These are phyloP conservation scores for Podaxis rugospora DNA, from an alignment of 768 basidiomycete species.

Conservation along the genomic window DNA sequence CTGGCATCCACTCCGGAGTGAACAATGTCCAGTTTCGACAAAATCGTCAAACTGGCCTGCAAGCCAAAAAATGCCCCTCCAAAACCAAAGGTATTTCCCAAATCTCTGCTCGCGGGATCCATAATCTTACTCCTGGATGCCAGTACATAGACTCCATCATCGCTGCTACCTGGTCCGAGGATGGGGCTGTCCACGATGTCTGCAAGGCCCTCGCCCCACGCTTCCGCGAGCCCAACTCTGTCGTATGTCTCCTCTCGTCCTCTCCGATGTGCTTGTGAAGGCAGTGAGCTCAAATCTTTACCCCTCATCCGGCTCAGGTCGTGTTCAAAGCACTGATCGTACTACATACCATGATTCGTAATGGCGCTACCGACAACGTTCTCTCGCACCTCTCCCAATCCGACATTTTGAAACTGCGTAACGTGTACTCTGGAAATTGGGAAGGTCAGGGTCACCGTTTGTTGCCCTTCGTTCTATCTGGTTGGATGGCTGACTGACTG, in stretches of 20 bases:
- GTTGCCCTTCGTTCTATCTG: background rate
- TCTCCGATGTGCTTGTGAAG: background rate
- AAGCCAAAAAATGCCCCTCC: constrained; percentile 96
- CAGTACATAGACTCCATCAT: constrained; percentile 97
- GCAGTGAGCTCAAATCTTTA: background rate
- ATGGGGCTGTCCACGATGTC: constrained; percentile 90
- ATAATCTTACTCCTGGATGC: constrained; percentile 2
- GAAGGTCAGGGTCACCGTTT: constrained; percentile 53
- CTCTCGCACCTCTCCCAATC: constrained; percentile 76
- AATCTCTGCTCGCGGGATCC: background rate
- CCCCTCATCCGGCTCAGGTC: constrained; percentile 46
- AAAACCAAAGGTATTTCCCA: constrained; percentile 75
- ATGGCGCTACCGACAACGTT: constrained; percentile 93
- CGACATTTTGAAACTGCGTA: constrained; percentile 77
- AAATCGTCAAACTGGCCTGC: constrained; percentile 94
- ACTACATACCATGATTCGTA: constrained; percentile 93
- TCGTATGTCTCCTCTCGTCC: constrained; percentile 47
- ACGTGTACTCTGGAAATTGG: constrained; percentile 80
- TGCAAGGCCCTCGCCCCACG: constrained; percentile 83
- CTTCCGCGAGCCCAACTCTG: constrained; percentile 86
- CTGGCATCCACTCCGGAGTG: background rate
- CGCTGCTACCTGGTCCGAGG: constrained; percentile 94
- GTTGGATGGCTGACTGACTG: background rate
- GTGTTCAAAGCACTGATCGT: constrained; percentile 98
- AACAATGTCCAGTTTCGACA: constrained; percentile 79